Evolutionary conservation across 1,284 basidiomycete species (phyloP).

Genomic region (Hemileia vastatrix): DNA sequence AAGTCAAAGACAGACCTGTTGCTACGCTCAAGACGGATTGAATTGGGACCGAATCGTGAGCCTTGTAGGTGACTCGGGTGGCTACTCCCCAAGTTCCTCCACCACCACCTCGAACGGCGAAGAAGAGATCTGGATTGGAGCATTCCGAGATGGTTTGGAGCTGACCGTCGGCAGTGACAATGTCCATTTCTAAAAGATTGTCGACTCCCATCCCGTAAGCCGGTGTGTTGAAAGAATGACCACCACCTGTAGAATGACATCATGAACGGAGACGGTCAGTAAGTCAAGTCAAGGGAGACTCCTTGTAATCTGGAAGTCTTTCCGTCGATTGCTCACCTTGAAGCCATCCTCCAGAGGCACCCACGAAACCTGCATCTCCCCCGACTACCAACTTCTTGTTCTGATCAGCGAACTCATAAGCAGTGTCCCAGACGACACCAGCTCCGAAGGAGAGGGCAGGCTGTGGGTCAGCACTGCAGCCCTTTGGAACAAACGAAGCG

Average conservation of each 20-base stretch:
- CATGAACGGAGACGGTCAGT: too few relatives aligned
- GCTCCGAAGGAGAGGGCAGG: neutral
- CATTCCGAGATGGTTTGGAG: neutral
- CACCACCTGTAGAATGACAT: too few relatives aligned
- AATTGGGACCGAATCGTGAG: neutral
- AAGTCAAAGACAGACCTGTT: neutral
- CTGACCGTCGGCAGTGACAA: too few relatives aligned
- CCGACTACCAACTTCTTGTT: neutral
- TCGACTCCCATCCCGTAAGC: neutral
- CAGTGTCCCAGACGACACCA: neutral
- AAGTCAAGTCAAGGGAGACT: too few relatives aligned
- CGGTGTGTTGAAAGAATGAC: neutral
- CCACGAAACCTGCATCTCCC: neutral
- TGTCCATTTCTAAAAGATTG: too few relatives aligned
- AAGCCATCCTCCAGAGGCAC: neutral
- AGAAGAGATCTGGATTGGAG: too few relatives aligned
- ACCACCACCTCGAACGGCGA: neutral
- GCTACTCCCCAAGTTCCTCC: neutral
- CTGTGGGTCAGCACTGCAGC: neutral
- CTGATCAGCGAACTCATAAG: neutral
- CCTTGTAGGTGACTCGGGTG: conserved; percentile 1
- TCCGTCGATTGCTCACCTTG: neutral
- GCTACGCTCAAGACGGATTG: neutral
- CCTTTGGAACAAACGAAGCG: neutral
- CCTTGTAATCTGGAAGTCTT: too few relatives aligned